These are phyloP conservation scores for rapeseed (Brassica napus) DNA, from an alignment of 345 rosid species.

Conservation along the genomic window DNA sequence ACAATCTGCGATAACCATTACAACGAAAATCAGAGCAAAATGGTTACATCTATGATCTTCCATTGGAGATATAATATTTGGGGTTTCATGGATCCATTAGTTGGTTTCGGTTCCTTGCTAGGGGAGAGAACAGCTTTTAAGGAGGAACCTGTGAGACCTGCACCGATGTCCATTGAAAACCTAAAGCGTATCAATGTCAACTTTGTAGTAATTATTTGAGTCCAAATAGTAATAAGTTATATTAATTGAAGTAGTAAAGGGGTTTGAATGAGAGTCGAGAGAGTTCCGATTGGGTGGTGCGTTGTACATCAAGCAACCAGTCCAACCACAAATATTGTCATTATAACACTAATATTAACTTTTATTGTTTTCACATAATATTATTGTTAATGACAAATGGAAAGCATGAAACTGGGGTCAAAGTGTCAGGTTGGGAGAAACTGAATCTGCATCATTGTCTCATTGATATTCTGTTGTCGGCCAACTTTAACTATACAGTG, in stretches of 20 bases:
- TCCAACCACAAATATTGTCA: constrained; percentile 12
- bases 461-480: constrained; percentile 44
- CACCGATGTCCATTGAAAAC: too few relatives aligned
- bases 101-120: too few relatives aligned
- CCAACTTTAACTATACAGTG: constrained; percentile 26
- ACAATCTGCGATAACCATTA: too few relatives aligned
- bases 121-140: too few relatives aligned
- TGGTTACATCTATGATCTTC: too few relatives aligned
- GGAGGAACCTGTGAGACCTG: too few relatives aligned
- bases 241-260: not conserved
- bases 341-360: not conserved
- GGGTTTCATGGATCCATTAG: too few relatives aligned
- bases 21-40: too few relatives aligned
- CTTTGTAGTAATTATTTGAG: not conserved
- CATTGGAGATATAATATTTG: too few relatives aligned
- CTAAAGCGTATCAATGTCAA: not conserved
- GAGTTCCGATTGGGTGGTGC: not conserved
- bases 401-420: constrained; percentile 32
- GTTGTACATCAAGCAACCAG: not conserved
- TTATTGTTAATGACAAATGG: constrained; percentile 3
- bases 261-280: not conserved
- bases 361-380: not conserved
- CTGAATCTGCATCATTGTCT: constrained; percentile 36
- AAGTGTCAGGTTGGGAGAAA: constrained; percentile 37
- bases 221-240: not conserved